Base-by-base conservation (phyloP, 2,329 filamentous ascomycete genomes). In the Arachnopeziza araneosa region DNA sequence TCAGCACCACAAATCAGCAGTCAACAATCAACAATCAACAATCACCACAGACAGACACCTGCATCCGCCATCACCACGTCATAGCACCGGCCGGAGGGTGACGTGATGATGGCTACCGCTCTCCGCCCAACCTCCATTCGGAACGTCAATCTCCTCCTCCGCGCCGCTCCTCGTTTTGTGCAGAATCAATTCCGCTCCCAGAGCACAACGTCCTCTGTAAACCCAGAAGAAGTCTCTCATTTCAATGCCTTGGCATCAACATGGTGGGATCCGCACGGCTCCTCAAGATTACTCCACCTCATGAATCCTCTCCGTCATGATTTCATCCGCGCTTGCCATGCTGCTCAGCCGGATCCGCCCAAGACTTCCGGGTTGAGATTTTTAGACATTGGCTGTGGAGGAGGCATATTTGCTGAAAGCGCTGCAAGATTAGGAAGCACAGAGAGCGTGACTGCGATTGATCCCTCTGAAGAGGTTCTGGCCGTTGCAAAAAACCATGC, bases 261-360 rank as follows among this genome's bases (percentile, higher is more conserved):
- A 69, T 99, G 95, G 95, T 99, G 95, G 95, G 93, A 98, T 75
- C 90, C 93, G 1, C 87, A 96, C 72, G 95, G 95, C 56, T 88
- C 93, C 7, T 97, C 92, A 3, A 86, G 93, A 49, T 86, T 97
- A 60, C 85, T 99, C 1, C 95, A 99, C 75, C 87, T 96, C 67
- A 98, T 99, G 93, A 98, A 99, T 77, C 95, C 95, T 1, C 84
- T 96, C 52, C 92, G 95, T 36, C 93, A 98, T 77, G 87, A 92
- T 76, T 98, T 98, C 76, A 95, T 97, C 74, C 81, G 81, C 23
- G 77, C 79, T 64, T 97, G 93, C 72, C 83, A 88, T 53, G 75
- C 80, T 65, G 81, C 83, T 22, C 79, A 82, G 52, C 75, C 77
- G 61, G 75, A 77, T 53, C 70, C 76, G 24, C 66, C 76, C 64